Conservation (phyloP, 208 protist genomes). For the Leishmania major region DNA sequence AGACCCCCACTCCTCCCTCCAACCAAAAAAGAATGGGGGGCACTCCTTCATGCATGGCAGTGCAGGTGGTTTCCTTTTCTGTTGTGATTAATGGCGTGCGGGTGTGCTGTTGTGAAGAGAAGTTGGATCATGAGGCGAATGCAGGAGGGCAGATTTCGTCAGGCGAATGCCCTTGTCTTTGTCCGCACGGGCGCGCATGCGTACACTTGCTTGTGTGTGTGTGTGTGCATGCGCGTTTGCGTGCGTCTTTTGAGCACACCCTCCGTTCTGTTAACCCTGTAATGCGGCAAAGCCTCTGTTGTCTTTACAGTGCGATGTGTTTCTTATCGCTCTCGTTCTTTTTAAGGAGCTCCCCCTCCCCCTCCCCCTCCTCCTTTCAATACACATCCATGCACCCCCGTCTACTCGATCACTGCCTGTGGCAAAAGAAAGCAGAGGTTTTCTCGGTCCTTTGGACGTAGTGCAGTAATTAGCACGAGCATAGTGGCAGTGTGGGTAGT, state of each 20-base stretch:
- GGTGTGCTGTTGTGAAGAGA: background rate
- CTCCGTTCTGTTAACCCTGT: conserved; percentile 1
- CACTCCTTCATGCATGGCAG: background rate
- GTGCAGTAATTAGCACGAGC: background rate
- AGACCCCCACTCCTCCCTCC: background rate
- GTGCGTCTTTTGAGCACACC: background rate
- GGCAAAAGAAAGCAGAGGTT: background rate
- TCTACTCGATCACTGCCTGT: background rate
- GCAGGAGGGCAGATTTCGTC: background rate
- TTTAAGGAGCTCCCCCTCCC: background rate
- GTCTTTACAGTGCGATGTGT: background rate
- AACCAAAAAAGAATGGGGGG: background rate
- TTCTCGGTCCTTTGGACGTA: background rate
- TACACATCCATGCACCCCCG: background rate
- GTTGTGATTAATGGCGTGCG: background rate
- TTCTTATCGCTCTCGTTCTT: background rate
- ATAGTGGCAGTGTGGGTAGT: background rate
- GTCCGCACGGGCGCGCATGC: background rate
- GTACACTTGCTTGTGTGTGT: too few species aligned
- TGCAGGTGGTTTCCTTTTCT: background rate
- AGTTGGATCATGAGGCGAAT: background rate
- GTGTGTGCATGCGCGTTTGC: background rate
- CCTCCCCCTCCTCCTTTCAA: background rate
- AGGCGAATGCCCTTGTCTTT: background rate
- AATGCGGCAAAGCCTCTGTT: background rate